These are phyloP conservation scores for Cucurbita ficifolia DNA, from an alignment of 306 rosid genomes.

Conservation along the genomic window DNA sequence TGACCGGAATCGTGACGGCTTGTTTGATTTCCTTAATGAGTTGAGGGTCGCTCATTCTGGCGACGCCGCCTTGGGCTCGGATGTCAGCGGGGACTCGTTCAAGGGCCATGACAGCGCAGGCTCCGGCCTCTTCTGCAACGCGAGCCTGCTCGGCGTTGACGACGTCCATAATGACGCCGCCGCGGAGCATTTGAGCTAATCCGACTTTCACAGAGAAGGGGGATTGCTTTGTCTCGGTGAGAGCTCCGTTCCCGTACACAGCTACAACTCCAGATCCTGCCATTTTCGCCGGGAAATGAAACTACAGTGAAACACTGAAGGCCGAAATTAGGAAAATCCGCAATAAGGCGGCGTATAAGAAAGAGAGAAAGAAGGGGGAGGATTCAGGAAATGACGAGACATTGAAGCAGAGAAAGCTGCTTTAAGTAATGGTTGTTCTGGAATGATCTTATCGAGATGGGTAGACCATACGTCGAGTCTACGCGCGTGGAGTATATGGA, in stretches of 20 bases:
- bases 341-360: not conserved
- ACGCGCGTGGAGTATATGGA: not conserved
- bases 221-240: slow-evolving; percentile 51
- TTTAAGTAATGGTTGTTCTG: slow-evolving; percentile 10
- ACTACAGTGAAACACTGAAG: not conserved
- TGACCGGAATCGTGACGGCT: slow-evolving; percentile 79
- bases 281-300: slow-evolving; percentile 17
- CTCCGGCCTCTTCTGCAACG: slow-evolving; percentile 78
- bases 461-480: not conserved
- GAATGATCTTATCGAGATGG: slow-evolving; percentile 10
- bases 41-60: slow-evolving; percentile 80
- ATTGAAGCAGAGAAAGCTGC: not conserved
- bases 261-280: slow-evolving; percentile 76
- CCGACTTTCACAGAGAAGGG: slow-evolving; percentile 82
- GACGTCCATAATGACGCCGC: slow-evolving; percentile 91
- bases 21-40: slow-evolving; percentile 69
- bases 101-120: slow-evolving; percentile 84
- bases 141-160: slow-evolving; percentile 93
- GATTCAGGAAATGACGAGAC: slow-evolving; percentile 6
- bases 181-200: slow-evolving; percentile 87
- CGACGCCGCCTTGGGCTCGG: slow-evolving; percentile 79
- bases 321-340: too few species aligned
- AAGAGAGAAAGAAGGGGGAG: not conserved
- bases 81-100: slow-evolving; percentile 85
- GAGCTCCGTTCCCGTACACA: slow-evolving; percentile 67